Conservation (phyloP, 805 yeast genomes). For the Myxozyma sirexii region DNA sequence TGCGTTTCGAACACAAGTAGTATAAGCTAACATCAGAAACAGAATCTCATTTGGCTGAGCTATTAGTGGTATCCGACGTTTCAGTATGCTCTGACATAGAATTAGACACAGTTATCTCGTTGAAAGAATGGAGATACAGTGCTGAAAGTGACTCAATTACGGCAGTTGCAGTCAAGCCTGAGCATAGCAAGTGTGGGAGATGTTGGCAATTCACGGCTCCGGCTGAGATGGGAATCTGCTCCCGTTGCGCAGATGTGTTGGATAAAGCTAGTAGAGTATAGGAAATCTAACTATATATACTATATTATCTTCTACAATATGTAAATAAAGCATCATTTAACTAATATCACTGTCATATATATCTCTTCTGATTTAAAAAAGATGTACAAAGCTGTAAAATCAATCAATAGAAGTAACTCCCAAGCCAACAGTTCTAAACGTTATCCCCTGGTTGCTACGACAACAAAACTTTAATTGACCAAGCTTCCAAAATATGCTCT, state of each 20-base stretch:
- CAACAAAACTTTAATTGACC: background rate
- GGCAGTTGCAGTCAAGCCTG: constrained; percentile 45
- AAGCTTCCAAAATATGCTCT: no score
- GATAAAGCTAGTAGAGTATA: background rate
- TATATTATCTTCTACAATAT: background rate
- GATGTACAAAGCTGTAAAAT: background rate
- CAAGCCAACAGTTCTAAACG: background rate
- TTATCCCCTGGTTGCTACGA: constrained; percentile 10
- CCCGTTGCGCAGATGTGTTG: constrained; percentile 54
- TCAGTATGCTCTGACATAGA: constrained; percentile 36
- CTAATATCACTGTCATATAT: no score
- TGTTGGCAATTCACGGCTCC: constrained; percentile 83
- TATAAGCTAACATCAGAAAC: background rate
- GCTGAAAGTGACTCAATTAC: constrained; percentile 37
- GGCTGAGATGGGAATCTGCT: constrained; percentile 59
- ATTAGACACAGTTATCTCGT: background rate
- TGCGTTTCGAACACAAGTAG: background rate
- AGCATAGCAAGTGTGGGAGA: constrained; percentile 75
- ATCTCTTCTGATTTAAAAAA: no score
- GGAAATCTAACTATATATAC: background rate
- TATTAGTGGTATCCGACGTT: constrained; percentile 67
- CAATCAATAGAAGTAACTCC: background rate
- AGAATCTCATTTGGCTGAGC: constrained; percentile 55
- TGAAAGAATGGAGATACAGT: background rate
- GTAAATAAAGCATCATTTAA: background rate